These are phyloP conservation scores for Physcomitrium patens DNA, from an alignment of 225 moss, liverwort and hornwort species.

Conservation along the genomic window DNA sequence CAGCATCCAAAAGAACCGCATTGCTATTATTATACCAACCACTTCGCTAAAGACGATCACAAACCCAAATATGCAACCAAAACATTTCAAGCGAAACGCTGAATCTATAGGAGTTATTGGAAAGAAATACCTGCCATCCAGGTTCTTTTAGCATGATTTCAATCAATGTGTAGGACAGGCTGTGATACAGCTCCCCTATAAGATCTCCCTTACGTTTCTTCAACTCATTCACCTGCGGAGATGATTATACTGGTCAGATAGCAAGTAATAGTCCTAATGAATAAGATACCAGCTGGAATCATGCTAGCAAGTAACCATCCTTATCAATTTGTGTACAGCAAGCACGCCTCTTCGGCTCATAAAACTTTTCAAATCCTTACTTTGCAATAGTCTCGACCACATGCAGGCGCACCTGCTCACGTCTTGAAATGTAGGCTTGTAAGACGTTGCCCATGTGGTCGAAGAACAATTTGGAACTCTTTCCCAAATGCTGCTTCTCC, in stretches of 20 bases:
- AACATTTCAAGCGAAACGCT: constrained; percentile 15
- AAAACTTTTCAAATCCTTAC: constrained; percentile 15
- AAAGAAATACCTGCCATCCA: constrained; percentile 59
- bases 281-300: neutral
- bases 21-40: neutral
- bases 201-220: constrained; percentile 59
- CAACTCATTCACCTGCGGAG: constrained; percentile 61
- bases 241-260: constrained; percentile 19
- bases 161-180: constrained; percentile 70
- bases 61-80: neutral
- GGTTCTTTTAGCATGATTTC: constrained; percentile 78
- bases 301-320: constrained; percentile 1
- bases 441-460: constrained; percentile 70
- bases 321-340: neutral
- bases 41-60: neutral
- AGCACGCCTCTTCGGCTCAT: constrained; percentile 17
- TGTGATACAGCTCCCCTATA: constrained; percentile 74
- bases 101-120: neutral
- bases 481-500: constrained; percentile 72
- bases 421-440: constrained; percentile 83
- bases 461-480: constrained; percentile 72
- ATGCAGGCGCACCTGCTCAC: constrained; percentile 63
- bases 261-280: neutral
- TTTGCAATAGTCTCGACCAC: constrained; percentile 9
- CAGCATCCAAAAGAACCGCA: neutral